These are phyloP conservation scores for Pisolithus orientalis DNA, from an alignment of 768 basidiomycete genomes.

Conservation along the genomic window DNA sequence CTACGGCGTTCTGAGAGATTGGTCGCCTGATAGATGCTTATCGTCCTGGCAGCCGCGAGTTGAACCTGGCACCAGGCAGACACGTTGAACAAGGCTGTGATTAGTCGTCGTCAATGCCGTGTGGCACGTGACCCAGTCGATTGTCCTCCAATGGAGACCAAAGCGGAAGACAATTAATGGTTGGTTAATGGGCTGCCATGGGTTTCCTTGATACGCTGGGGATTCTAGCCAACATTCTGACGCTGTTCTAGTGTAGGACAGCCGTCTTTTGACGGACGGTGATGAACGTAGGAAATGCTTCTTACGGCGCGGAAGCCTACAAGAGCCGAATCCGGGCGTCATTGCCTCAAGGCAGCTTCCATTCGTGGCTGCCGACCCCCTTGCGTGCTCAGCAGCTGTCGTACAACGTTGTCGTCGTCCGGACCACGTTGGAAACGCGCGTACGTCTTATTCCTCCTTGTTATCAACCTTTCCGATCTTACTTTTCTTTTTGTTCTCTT, in stretches of 20 bases:
- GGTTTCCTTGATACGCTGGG: too few species aligned
- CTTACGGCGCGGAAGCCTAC: conserved; percentile 2
- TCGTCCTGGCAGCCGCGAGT: too few species aligned
- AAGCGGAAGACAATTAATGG: neutral
- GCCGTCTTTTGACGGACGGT: neutral
- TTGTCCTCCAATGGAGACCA: too few species aligned
- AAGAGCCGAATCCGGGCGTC: conserved; percentile 7
- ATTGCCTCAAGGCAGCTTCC: conserved; percentile 44
- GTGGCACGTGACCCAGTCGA: too few species aligned
- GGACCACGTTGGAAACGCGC: conserved; percentile 67
- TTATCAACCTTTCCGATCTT: conserved; percentile 29
- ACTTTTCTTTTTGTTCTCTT: conserved; percentile 26
- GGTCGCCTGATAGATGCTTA: too few species aligned
- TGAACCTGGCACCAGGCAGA: too few species aligned
- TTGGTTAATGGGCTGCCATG: neutral
- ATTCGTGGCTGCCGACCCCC: conserved; percentile 53
- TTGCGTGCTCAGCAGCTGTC: conserved; percentile 39
- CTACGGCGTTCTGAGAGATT: too few species aligned
- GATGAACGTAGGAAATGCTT: conserved; percentile 9
- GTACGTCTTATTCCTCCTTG: conserved; percentile 20
- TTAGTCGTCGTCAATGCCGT: too few species aligned
- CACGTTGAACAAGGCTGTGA: too few species aligned
- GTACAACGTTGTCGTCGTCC: conserved; percentile 33
- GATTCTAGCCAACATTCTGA: neutral
- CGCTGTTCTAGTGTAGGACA: neutral